Evolutionary conservation across 2,329 filamentous ascomycete species (phyloP), one percentile per base, ranked within the genome.

Genomic region (Emmonsiellopsis sp.): DNA sequence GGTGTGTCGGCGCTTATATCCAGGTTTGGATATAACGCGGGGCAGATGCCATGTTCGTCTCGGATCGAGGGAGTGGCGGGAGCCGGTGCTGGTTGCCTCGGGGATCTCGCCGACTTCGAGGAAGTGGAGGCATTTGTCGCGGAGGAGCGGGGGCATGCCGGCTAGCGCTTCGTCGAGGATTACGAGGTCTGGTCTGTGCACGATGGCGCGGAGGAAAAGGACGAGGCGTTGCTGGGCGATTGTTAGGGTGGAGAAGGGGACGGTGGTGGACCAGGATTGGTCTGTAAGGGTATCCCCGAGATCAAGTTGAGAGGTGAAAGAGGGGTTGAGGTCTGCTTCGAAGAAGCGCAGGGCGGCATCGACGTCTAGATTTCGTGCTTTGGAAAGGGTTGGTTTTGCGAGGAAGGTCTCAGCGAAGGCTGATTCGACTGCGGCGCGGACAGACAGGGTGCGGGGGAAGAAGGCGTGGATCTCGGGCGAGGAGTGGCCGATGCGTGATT

Each of bases 401-500:
- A 86, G 77, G 60, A 95, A 94, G 0, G 93, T 95, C 54, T 94
- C 88, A 1, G 90, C 86, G 85, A 89, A 97, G 0, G 92, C 90
- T 49, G 85, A 92, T 65, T 93, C 89, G 0, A 98, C 68, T 0
- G 89, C 80, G 49, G 85, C 79, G 1, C 89, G 81, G 8, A 95
- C 73, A 0, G 84, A 85, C 46, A 95, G 75, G 37, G 80, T 76
- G 48, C 85, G 84, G 0, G 93, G 92, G 73, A 97, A 96, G 69
- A 95, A 90, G 51, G 89, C 85, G 63, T 97, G 91, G 4, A 97
- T 87, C 67, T 97, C 93, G 0, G 93, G 93, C 57, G 89, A 94
- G 0, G 90, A 93, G 67, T 97, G 91, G 9, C 93, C 93, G 59
- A 98, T 88, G 26, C 88, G 84, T 0, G 84, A 79, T 67, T 97